Evolutionary conservation across 2,329 filamentous ascomycete species (phyloP), one percentile per base, ranked within the genome.

Genomic region (Ceratocystis huliohia): DNA sequence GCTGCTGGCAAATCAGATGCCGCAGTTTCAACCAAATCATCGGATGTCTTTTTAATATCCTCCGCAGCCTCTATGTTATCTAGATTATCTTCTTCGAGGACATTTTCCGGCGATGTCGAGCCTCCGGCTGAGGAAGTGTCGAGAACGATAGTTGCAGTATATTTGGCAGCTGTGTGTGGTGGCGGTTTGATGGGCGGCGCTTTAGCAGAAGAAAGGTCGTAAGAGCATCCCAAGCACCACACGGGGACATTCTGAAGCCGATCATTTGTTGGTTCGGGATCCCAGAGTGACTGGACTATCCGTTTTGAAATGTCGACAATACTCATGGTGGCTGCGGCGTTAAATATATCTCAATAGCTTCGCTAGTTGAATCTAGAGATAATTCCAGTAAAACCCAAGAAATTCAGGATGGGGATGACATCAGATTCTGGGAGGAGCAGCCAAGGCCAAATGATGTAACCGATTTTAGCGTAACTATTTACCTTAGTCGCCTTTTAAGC

Each of bases 221-320:
- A 85, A 41, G 76, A 78, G 66, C 76, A 75, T 44, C 83, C 83
- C 5, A 97, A 80, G 73, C 91, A 95, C 92, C 93, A 97, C 69
- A 96, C 89, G 13, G 89, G 84, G 44, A 84, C 80, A 69, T 86
- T 81, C 46, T 82, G 80, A 67, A 78, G 74, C 67, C 85, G 80
- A 73, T 96, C 86, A 76, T 96, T 96, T 69, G 83, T 84, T 5
- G 91, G 92, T 70, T 92, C 86, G 0, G 91, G 91, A 71, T 96
- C 92, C 88, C 91, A 96, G 73, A 97, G 87, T 78, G 89, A 91
- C 76, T 93, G 89, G 68, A 96, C 87, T 71, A 96, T 85, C 69
- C 88, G 88, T 76, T 90, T 89, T 71, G 88, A 84, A 68, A 95
- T 79, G 72, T 96, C 89, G 66, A 88, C 84, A 67, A 82, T 85